Base-by-base conservation (phyloP, 2,329 filamentous ascomycete genomes). In the Thielaviopsis cerberus region DNA sequence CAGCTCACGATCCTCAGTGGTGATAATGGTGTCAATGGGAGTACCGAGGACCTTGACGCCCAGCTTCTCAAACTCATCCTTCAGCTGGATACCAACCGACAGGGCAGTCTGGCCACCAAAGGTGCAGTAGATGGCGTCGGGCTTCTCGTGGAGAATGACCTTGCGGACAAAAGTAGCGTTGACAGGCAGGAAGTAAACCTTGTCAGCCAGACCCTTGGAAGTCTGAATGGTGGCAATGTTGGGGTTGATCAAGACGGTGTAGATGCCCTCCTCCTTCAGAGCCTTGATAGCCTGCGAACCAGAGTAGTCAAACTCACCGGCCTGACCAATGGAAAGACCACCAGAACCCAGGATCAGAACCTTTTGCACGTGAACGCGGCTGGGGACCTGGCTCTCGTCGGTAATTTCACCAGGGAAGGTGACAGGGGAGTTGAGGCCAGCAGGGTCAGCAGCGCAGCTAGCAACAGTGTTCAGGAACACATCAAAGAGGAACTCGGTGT, bases 191-290 rank as follows among this genome's bases (percentile, higher is more conserved):
- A 97, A 98, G 74, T 97, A 98, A 55, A 98, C 92, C 76, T 97
- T 97, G 72, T 98, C 92, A 15, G 92, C 92, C 57, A 98, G 76
- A 63, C 92, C 92, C 74, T 96, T 96, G 57, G 92, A 97, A 4
- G 92, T 98, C 71, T 98, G 92, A 62, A 97, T 97, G 0, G 92
- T 98, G 64, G 92, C 92, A 69, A 98, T 97, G 69, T 98, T 98
- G 59, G 92, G 92, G 74, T 98, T 98, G 78, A 98, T 97, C 62
- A 98, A 76, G 63, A 98, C 85, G 2, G 92, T 96, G 75, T 96
- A 97, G 66, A 97, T 96, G 61, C 90, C 91, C 72, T 97, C 92
- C 70, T 97, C 86, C 73, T 97, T 97, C 65, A 98, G 69, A 41
- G 92, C 92, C 76, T 98, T 98, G 76, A 98, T 97, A 52, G 91